Conservation (phyloP, 352 stramenopile genomes). For the Phytophthora tentaculata region DNA sequence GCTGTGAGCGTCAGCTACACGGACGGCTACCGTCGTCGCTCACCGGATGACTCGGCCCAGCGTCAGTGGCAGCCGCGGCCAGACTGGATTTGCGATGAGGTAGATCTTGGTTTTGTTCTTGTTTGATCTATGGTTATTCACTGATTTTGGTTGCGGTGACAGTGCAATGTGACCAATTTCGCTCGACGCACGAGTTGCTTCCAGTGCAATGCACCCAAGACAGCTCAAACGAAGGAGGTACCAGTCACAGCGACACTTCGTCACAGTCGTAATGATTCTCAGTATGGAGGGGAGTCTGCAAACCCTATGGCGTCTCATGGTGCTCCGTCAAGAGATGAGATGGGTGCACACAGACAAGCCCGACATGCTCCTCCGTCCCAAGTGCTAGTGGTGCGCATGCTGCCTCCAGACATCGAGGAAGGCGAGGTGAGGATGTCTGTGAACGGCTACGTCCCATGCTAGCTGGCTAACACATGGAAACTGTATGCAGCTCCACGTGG, state of each 20-base stretch:
- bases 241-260: slow-evolving; percentile 25
- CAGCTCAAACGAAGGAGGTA: slow-evolving; percentile 45
- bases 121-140: not conserved
- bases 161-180: slow-evolving; percentile 86
- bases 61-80: slow-evolving; percentile 37
- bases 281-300: slow-evolving; percentile 1
- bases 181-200: slow-evolving; percentile 66
- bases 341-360: slow-evolving; percentile 10
- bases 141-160: slow-evolving; percentile 1
- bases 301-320: not conserved
- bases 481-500: slow-evolving; percentile 69
- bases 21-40: slow-evolving; percentile 44
- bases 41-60: slow-evolving; percentile 25
- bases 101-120: slow-evolving; percentile 16
- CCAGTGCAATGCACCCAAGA: slow-evolving; percentile 64
- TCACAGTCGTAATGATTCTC: slow-evolving; percentile 5
- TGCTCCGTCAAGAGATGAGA: slow-evolving; percentile 10
- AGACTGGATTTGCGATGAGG: slow-evolving; percentile 80
- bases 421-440: slow-evolving; percentile 54
- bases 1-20: slow-evolving; percentile 52
- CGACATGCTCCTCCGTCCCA: slow-evolving; percentile 44
- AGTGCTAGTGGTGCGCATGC: slow-evolving; percentile 73
- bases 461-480: not conserved
- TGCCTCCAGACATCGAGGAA: slow-evolving; percentile 79
- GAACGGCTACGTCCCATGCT: not conserved